A percentile compares a stretch with the other conserved stretches of the same genome.
phyloP scores from a whole-genome alignment of 495 filamentous ascomycete species.

The Elaphomyces granulatus region DNA sequence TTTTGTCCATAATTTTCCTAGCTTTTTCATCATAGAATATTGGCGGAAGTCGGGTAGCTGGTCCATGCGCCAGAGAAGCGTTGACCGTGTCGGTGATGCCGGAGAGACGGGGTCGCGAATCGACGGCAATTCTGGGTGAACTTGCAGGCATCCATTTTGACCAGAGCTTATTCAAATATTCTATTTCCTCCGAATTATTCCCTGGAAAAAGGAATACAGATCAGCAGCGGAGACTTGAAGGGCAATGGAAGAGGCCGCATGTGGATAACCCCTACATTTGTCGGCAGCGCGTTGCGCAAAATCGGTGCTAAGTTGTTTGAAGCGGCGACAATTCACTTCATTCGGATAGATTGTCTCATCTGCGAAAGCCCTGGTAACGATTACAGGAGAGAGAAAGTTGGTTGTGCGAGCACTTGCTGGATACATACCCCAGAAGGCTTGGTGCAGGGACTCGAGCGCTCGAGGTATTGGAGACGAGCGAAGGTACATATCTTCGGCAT shows the following conservation, averaged over 20 bases:
- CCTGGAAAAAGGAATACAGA: conserved; percentile 14
- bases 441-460: conserved; percentile 77
- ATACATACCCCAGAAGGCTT: conserved; percentile 83
- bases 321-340: conserved; percentile 68
- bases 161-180: conserved; percentile 58
- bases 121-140: conserved; percentile 56
- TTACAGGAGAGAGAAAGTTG: conserved; percentile 54
- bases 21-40: conserved; percentile 80
- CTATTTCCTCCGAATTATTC: conserved; percentile 74
- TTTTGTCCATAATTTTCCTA: conserved; percentile 54
- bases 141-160: conserved; percentile 74
- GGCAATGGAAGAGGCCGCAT: neutral
- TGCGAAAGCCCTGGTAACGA: conserved; percentile 51
- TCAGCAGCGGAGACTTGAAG: neutral
- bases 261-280: conserved; percentile 36
- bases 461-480: conserved; percentile 74
- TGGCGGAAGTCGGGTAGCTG: conserved; percentile 55
- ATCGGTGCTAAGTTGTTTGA: conserved; percentile 60
- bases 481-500: conserved; percentile 64
- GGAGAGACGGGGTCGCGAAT: conserved; percentile 67
- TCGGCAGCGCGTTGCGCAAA: conserved; percentile 73
- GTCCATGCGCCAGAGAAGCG: conserved; percentile 71
- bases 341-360: conserved; percentile 95
- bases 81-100: conserved; percentile 95
- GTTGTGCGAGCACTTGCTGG: conserved; percentile 51